Base-by-base conservation (phyloP, 2,329 filamentous ascomycete species). In the Colletotrichum brevisporum region DNA sequence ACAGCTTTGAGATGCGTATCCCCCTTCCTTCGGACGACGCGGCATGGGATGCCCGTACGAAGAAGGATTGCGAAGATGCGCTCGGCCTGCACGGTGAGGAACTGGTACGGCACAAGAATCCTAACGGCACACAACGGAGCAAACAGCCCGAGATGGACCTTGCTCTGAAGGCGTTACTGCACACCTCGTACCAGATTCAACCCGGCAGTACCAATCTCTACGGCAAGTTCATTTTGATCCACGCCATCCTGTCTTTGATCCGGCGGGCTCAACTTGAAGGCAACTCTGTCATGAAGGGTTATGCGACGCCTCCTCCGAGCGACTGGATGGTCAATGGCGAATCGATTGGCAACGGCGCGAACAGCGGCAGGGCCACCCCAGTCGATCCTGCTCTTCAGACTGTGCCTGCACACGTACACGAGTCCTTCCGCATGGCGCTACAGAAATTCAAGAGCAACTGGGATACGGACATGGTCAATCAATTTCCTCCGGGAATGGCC, bases 1-100 rank as follows among this genome's bases (percentile, higher is more conserved):
- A 93, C 67, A 80, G 85, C 9, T 83, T 89, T 41, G 91, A 93
- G 72, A 84, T 94, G 58, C 83, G 85, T 36, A 78, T 94, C 45
- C 90, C 91, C n/a, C 81, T 94, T 6, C 92, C 92, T 9, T 86
- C 88, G 15, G 91, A 94, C 73, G 92, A 94, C 77, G 90, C 90
- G 16, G 89, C 90, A 2, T 94, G 92, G 91, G 91, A 94, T 73
- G 91, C 92, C 4, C 82, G 80, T 39, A 86, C 84, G 47, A 78
- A 83, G 5, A 78, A 84, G 16, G 86, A 89, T 45, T 94, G 91
- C 76, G 89, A 89, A 24, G 84, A 88, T 71, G 89, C 90, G 6
- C 81, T 94, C 4, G 91, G 91, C 5, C 78, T 94, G 1, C 83
- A 87, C 64, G 91, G 91, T 4, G 77, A 84, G 1, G 82, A 84